These are phyloP conservation scores for Lagenidium sp. DNA, from an alignment of 352 stramenopile genomes.

Conservation along the genomic window DNA sequence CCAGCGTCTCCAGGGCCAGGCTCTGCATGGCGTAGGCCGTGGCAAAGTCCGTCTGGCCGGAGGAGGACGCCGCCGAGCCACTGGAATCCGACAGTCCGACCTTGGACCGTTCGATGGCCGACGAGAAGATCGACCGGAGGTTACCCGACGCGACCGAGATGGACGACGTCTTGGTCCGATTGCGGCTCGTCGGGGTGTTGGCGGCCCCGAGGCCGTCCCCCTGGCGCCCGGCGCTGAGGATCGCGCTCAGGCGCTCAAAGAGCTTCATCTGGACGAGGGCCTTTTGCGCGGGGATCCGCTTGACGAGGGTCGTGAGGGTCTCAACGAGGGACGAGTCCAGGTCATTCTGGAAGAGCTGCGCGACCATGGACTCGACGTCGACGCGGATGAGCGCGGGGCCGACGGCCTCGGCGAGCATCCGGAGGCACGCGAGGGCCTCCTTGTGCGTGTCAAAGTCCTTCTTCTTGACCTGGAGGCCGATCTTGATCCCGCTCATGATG, in stretches of 20 bases:
- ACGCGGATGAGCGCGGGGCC: conserved; percentile 64
- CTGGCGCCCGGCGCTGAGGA: conserved; percentile 41
- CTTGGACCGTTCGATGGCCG: conserved; percentile 35
- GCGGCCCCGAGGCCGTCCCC: conserved; percentile 31
- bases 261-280: conserved; percentile 75
- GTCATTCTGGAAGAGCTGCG: conserved; percentile 76
- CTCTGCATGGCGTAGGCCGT: conserved; percentile 72
- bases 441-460: conserved; percentile 80
- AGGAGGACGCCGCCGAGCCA: conserved; percentile 1
- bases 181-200: conserved; percentile 50
- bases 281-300: conserved; percentile 72
- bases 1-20: conserved; percentile 76
- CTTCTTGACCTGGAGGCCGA: conserved; percentile 74
- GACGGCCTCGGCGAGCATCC: conserved; percentile 75
- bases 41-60: conserved; percentile 31
- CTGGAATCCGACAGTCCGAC: conserved; percentile 26
- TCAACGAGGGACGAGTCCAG: conserved; percentile 74
- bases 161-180: conserved; percentile 64
- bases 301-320: conserved; percentile 77
- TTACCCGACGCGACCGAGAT: conserved; percentile 57
- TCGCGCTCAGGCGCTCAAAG: conserved; percentile 73
- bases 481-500: conserved; percentile 85
- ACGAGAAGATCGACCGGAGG: conserved; percentile 66
- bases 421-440: conserved; percentile 71
- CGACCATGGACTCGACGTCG: conserved; percentile 75